Evolutionary conservation across 176 grass and related monocot genomes (phyloP).

Genomic region (Olyra latifolia): DNA sequence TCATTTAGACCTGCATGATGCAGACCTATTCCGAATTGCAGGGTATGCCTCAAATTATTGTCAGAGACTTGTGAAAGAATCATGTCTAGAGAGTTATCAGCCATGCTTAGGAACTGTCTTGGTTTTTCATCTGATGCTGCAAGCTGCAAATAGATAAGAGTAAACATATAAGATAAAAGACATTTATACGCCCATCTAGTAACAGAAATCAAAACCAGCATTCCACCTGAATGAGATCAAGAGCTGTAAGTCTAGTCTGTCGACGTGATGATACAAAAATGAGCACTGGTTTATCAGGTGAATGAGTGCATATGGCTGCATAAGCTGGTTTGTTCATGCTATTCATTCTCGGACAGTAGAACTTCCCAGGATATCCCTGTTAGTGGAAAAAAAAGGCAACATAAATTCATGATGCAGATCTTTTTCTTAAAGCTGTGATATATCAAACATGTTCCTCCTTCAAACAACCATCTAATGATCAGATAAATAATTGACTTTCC

Average conservation of each 20-base stretch:
- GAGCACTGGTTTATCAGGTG: constrained; percentile 92
- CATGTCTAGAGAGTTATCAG: constrained; percentile 79
- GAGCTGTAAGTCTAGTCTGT: constrained; percentile 97
- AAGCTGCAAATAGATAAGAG: constrained; percentile 56
- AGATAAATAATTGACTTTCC: constrained; percentile 27
- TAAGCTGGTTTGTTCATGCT: constrained; percentile 99
- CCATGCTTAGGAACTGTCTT: constrained; percentile 86
- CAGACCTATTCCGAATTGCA: constrained; percentile 96
- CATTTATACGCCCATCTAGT: constrained; percentile 5
- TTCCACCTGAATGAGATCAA: constrained; percentile 96
- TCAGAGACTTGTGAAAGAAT: constrained; percentile 94
- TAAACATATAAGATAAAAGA: constrained; percentile 28
- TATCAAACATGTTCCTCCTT: constrained; percentile 24
- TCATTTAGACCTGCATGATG: constrained; percentile 98
- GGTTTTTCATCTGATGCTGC: constrained; percentile 96
- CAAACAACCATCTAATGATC: neutral
- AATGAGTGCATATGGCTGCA: constrained; percentile 98
- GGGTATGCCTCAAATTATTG: constrained; percentile 89
- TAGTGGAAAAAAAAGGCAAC: constrained; percentile 20
- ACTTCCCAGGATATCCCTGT: constrained; percentile 99
- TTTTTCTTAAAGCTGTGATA: constrained; percentile 16
- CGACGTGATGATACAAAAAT: constrained; percentile 98
- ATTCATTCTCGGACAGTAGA: constrained; percentile 99
- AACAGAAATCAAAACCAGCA: constrained; percentile 34
- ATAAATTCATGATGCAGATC: constrained; percentile 35